Base-by-base conservation (phyloP, 768 basidiomycete species). In the Gloeostereum incarnatum region DNA sequence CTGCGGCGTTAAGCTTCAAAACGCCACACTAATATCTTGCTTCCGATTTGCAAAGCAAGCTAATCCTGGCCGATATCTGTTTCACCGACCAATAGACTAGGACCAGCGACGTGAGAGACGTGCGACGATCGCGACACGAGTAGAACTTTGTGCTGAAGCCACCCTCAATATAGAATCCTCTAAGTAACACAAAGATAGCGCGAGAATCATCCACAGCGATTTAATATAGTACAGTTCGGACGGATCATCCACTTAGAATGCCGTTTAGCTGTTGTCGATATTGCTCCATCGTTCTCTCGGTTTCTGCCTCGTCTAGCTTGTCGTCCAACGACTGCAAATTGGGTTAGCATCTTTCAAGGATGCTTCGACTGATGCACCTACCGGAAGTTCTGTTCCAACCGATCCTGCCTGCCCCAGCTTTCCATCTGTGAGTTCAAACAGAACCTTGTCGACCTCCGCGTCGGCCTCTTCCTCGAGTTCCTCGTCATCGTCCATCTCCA, bases 381-480 rank as follows among this genome's bases (percentile, higher is more conserved):
- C 91, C 26, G 89, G 91, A 47, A 86, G 54, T 35, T 80, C 82
- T 22, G 68, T 74, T 25, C 71, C 71, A 35, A 82, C 87, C 18
- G 73, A 56, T 9, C 87, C 88, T 31, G 78, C 86, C 54, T 84
- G 75, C 5, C 92, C 92, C n/a, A 96, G 68, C 61, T 94, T 94
- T 38, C 93, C 96, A 45, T 97, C 81, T 6, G 96, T 99, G 43
- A 99, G 69, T 40, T 97, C 92, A 49, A 83, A 97, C 26, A 99
- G 56, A 10, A 99, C 87, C 55, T 93, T 96, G 54, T 99, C 96
- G 7, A 99, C 89, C 55, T 99, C 96, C 8, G 78, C 89, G 50
- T 97, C 92, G 3, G 96, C 96, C 60, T 99, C 96, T 48, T 93
- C 92, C 51, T 91, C 88, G 21, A 98, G 58, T 49, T 93, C 94